Evolutionary conservation across 768 basidiomycete genomes (phyloP).

Genomic region (Termitomyces sp.): DNA sequence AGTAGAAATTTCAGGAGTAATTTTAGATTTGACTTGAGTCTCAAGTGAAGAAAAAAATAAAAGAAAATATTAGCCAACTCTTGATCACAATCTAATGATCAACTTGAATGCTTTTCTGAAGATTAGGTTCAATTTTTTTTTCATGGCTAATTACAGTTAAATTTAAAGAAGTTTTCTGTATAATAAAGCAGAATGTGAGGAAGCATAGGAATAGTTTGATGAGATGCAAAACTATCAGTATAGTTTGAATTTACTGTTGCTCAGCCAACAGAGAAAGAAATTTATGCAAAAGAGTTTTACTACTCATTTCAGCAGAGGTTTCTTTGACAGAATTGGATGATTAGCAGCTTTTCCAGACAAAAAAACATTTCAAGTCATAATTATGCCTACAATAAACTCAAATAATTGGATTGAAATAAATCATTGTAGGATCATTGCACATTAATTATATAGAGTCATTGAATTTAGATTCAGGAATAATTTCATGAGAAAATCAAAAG

Average conservation of each 20-base stretch:
- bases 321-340: neutral
- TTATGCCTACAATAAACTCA: constrained; percentile 32
- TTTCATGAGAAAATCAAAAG: constrained; percentile 32
- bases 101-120: constrained; percentile 21
- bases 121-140: neutral
- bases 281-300: constrained; percentile 26
- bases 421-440: constrained; percentile 25
- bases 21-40: constrained; percentile 10
- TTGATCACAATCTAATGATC: constrained; percentile 23
- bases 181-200: constrained; percentile 11
- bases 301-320: constrained; percentile 3
- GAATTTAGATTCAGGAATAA: constrained; percentile 24
- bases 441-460: constrained; percentile 30
- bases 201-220: constrained; percentile 24
- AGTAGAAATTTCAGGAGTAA: neutral
- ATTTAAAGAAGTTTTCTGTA: no score
- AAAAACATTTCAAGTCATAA: constrained; percentile 32
- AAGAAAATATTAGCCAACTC: constrained; percentile 19
- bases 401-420: constrained; percentile 30
- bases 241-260: constrained; percentile 32
- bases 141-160: neutral
- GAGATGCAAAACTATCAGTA: constrained; percentile 25
- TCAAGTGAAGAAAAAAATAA: constrained; percentile 21
- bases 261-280: constrained; percentile 26
- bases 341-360: constrained; percentile 30